phyloP scores from a whole-genome alignment of 257 asterid genomes.

The Gentiana straminea region DNA sequence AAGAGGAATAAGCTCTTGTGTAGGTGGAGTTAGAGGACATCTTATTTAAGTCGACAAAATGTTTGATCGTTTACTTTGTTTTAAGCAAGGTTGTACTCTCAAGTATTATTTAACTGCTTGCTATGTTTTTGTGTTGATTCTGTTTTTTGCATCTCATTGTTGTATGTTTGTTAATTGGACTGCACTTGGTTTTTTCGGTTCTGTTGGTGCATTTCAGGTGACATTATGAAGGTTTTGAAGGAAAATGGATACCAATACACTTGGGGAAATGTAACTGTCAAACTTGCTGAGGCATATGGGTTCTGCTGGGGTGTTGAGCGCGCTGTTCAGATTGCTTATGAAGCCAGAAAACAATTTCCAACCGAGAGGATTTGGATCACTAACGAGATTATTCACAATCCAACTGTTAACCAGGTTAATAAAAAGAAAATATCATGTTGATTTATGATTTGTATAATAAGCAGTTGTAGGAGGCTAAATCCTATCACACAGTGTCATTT shows the following conservation, averaged over 20 bases:
- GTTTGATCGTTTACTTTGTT: too few relatives aligned
- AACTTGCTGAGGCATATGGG: constrained; percentile 93
- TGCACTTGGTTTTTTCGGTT: constrained; percentile 1
- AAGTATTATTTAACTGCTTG: too few relatives aligned
- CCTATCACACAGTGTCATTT: too few relatives aligned
- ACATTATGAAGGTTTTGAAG: constrained; percentile 68
- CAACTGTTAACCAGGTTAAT: constrained; percentile 81
- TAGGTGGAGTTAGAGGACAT: too few relatives aligned
- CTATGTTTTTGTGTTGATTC: background rate
- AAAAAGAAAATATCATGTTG: background rate
- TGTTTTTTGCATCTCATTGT: constrained; percentile 2
- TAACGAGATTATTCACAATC: constrained; percentile 90
- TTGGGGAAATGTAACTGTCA: constrained; percentile 86
- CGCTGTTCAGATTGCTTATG: constrained; percentile 97
- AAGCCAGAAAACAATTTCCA: constrained; percentile 85
- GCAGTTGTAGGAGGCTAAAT: too few relatives aligned
- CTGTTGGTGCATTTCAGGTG: constrained; percentile 49
- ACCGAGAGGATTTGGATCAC: constrained; percentile 85
- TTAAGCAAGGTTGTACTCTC: too few relatives aligned
- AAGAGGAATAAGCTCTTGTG: too few relatives aligned
- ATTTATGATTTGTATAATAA: background rate
- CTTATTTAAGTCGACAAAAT: too few relatives aligned
- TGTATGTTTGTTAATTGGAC: background rate
- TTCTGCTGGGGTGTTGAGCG: constrained; percentile 99
- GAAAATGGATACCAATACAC: constrained; percentile 71